Evolutionary conservation across 345 rosid species (phyloP).

Genomic region (Orychophragmus violaceus): DNA sequence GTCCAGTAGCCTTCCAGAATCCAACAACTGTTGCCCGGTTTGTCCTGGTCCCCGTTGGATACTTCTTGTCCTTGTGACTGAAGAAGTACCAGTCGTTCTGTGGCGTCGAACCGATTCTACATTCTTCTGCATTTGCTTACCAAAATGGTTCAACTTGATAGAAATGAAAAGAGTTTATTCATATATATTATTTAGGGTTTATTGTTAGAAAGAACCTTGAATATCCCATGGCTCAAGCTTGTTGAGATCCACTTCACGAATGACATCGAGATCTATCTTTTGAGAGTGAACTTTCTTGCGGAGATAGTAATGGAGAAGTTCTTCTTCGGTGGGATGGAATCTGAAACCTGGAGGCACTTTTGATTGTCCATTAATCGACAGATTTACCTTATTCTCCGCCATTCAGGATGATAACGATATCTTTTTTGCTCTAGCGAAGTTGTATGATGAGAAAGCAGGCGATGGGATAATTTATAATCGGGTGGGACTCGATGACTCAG

Average conservation of each 20-base stretch:
- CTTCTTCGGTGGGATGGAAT: conserved; percentile 97
- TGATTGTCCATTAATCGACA: conserved; percentile 90
- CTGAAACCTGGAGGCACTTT: conserved; percentile 98
- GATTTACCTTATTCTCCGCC: conserved; percentile 56
- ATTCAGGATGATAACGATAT: conserved; percentile 18
- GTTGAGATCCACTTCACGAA: conserved; percentile 96
- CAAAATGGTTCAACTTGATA: neutral
- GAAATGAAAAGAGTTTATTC: neutral
- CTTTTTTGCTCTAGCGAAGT: neutral
- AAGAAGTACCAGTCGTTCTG: conserved; percentile 99
- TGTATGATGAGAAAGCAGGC: conserved; percentile 22
- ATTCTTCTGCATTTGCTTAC: conserved; percentile 50
- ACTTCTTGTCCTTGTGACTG: conserved; percentile 96
- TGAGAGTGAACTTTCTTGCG: conserved; percentile 79
- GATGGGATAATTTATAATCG: conserved; percentile 67
- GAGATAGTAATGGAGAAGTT: conserved; percentile 90
- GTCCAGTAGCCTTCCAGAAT: conserved; percentile 98
- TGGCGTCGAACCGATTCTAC: conserved; percentile 87
- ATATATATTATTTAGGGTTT: neutral
- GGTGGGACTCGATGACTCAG: conserved; percentile 37
- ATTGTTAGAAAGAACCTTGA: conserved; percentile 52
- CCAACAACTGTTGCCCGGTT: conserved; percentile 92
- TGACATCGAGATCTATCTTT: conserved; percentile 91
- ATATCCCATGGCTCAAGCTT: conserved; percentile 99
- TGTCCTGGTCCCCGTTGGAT: conserved; percentile 93